Conservation (phyloP, 2,329 filamentous ascomycete genomes). For the Ophiostoma quercus region DNA sequence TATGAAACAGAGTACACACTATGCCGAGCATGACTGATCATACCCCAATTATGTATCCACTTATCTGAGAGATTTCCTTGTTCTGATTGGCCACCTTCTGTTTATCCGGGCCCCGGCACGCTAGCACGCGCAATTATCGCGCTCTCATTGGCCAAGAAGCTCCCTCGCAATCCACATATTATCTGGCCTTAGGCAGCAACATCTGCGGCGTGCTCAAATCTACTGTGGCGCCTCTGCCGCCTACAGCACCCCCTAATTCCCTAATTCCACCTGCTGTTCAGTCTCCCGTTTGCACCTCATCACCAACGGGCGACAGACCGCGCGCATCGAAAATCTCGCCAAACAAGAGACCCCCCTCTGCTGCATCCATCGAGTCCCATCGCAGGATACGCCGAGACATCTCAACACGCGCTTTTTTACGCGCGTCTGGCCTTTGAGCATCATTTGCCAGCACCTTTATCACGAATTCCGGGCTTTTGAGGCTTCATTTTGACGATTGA, state of each 20-base stretch:
- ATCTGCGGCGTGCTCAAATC: slow-evolving; percentile 24
- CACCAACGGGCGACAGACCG: slow-evolving; percentile 44
- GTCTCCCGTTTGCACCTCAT: slow-evolving; percentile 41
- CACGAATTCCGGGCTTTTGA: slow-evolving; percentile 28
- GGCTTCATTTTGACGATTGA: slow-evolving; percentile 16
- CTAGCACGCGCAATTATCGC: slow-evolving; percentile 1
- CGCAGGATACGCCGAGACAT: slow-evolving; percentile 46
- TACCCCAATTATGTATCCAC: not conserved
- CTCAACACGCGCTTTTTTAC: slow-evolving; percentile 51
- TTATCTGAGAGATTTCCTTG: not conserved
- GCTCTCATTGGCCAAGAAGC: not conserved
- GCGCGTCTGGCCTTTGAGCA: slow-evolving; percentile 41
- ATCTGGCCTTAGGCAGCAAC: slow-evolving; percentile 21
- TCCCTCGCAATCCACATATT: not conserved
- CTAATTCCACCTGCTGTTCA: slow-evolving; percentile 38
- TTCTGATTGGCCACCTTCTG: not conserved
- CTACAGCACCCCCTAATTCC: slow-evolving; percentile 42
- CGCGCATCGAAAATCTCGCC: slow-evolving; percentile 58
- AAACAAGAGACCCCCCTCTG: slow-evolving; percentile 44
- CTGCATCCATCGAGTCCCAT: slow-evolving; percentile 55
- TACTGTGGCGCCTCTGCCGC: slow-evolving; percentile 27
- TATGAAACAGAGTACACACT: not conserved
- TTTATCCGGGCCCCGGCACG: slow-evolving; percentile 5
- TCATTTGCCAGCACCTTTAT: slow-evolving; percentile 36
- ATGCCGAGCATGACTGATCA: not conserved